A percentile compares a stretch with the other conserved stretches of the same genome.
Conservation (phyloP, 1,139 yeast genomes). For the Zygosaccharomyces sapae region DNA sequence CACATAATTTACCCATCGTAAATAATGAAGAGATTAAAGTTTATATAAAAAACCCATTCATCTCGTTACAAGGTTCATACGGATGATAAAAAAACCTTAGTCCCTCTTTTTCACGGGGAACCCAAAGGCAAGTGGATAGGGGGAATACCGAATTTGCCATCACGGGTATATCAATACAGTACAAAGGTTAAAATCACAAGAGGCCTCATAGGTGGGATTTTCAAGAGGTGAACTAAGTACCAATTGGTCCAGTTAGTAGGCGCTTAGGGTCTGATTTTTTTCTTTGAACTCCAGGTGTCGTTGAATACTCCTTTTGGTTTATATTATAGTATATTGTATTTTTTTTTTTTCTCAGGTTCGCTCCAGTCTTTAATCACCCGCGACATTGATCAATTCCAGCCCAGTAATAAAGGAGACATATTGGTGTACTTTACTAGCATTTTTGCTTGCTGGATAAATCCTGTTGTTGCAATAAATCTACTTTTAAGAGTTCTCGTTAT, state of each 20-base stretch:
- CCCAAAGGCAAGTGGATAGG: slow-evolving; percentile 1
- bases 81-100: neutral
- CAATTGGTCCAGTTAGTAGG: neutral
- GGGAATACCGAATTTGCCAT: neutral
- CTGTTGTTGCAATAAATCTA: neutral
- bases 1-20: neutral
- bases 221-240: neutral
- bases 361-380: neutral
- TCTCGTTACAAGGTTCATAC: neutral
- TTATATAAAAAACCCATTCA: neutral
- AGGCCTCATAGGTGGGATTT: neutral
- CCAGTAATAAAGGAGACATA: too few species aligned
- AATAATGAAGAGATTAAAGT: neutral
- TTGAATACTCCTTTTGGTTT: neutral
- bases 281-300: neutral
- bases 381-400: neutral
- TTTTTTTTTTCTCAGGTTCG: neutral
- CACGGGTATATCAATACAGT: neutral
- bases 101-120: neutral
- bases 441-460: too few species aligned
- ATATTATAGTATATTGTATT: neutral
- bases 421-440: too few species aligned
- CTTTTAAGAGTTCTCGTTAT: neutral
- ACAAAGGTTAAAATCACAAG: neutral
- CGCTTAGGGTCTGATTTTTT: neutral